A percentile compares a stretch with the other conserved stretches of the same genome.
Evolutionary conservation across 805 yeast species (phyloP).

Genomic region (Nakazawaea siamensis): DNA sequence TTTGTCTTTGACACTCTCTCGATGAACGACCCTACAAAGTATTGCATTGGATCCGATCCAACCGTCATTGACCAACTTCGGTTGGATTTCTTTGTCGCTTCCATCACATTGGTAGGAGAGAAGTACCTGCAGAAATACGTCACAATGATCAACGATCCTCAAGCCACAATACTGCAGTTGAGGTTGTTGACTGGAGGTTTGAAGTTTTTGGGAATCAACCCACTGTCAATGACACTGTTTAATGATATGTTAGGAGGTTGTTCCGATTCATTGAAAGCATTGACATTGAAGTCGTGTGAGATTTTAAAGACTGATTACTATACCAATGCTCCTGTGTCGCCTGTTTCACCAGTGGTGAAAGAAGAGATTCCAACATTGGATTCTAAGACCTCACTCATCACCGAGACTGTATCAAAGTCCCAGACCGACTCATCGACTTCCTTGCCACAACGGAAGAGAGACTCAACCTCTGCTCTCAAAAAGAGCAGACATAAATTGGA

Average conservation of each 20-base stretch:
- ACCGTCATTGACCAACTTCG: constrained; percentile 16
- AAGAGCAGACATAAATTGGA: constrained; percentile 9
- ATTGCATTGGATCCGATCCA: constrained; percentile 13
- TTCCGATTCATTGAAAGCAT: constrained; percentile 1
- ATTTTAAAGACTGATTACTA: constrained; percentile 2
- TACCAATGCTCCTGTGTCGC: not conserved
- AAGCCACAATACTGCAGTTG: constrained; percentile 7
- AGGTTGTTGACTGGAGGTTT: constrained; percentile 10
- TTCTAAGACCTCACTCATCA: too few species aligned
- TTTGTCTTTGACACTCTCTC: constrained; percentile 6
- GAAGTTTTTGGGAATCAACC: constrained; percentile 8
- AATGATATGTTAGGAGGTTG: constrained; percentile 1
- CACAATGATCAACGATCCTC: constrained; percentile 3
- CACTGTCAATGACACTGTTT: constrained; percentile 2
- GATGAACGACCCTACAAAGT: constrained; percentile 12
- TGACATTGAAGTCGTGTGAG: constrained; percentile 5
- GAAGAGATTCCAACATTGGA: too few species aligned
- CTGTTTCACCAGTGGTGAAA: too few species aligned
- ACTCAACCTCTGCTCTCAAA: constrained; percentile 4
- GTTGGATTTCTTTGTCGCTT: constrained; percentile 18
- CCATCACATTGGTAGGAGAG: constrained; percentile 13
- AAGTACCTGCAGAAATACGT: constrained; percentile 1
- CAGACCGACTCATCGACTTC: too few species aligned
- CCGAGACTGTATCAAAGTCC: too few species aligned
- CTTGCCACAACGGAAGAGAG: constrained; percentile 2